Evolutionary conservation across 2,329 filamentous ascomycete genomes (phyloP).

Genomic region (Septoria linicola): DNA sequence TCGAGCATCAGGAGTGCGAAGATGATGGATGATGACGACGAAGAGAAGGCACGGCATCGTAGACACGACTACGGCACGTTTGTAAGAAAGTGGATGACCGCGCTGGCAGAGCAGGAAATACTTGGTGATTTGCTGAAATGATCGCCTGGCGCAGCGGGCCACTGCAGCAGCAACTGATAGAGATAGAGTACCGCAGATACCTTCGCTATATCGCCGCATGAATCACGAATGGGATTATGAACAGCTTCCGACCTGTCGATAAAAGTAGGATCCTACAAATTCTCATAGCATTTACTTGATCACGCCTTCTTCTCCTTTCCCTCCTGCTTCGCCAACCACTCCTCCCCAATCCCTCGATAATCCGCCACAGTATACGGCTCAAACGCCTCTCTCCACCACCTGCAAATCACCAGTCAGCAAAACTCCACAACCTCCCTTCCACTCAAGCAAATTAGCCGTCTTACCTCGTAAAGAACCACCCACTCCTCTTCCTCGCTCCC

Average conservation of each 20-base stretch:
- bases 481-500: conserved; percentile 12
- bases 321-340: conserved; percentile 19
- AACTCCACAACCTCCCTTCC: no score
- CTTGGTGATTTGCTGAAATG: conserved; percentile 44
- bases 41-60: conserved; percentile 54
- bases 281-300: no score
- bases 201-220: no score
- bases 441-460: not conserved
- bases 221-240: no score
- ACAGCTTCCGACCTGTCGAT: no score
- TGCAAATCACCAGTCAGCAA: not conserved
- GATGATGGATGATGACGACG: conserved; percentile 47
- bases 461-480: conserved; percentile 1
- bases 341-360: conserved; percentile 16
- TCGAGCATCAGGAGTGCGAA: conserved; percentile 22
- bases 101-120: conserved; percentile 65
- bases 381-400: conserved; percentile 17
- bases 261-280: no score
- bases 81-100: conserved; percentile 67
- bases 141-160: no score
- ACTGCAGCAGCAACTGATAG: no score
- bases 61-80: conserved; percentile 63
- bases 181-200: no score
- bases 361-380: conserved; percentile 17
- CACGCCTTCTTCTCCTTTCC: not conserved